Base-by-base conservation (phyloP, 441 rosid species). In the Codiaeum variegatum region DNA sequence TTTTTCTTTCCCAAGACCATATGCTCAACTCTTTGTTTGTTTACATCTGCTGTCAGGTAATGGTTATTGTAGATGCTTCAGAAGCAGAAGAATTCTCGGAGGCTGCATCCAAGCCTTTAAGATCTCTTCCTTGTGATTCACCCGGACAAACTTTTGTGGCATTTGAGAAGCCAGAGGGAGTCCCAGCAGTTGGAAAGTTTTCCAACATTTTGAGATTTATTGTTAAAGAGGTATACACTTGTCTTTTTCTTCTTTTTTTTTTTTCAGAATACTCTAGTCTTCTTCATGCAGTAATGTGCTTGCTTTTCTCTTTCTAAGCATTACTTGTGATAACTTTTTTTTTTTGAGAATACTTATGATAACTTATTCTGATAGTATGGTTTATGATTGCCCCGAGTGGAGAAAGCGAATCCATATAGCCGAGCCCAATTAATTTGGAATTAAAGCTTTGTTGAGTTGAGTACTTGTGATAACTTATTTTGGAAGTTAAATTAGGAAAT, bases 131-230 rank as follows among this genome's bases (percentile, higher is more conserved):
- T 44, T 95, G 87, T 62, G 98, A 95, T 79, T 83, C 98, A 28
- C 92, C 99, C 74, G 97, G 98, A 62, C 98, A 91, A 77, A 86
- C 88, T 46, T 91, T 88, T 75, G 87, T 88, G 76, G 97, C 93
- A 44, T 95, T 93, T 84, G 92, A 88, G 85, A 95, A 90, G 87
- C 95, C 91, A 51, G 90, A 83, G 36, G 96, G 96, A 62, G 82
- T 88, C 66, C 87, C 96, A 54, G 89, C 96, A 26, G 78, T 82
- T 38, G 97, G 98, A 74, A 95, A 95, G 83, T 95, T 95, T 79
- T 90, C 97, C 29, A 95, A 95, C 82, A 81, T 81, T 76, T 74
- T 95, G 86, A 91, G 90, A 77, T 95, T 95, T 70, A 82, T 88
- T 70, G 96, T 95, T 69, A 95, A 85, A 76, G 99, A 95, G 97